A percentile compares a stretch with the other conserved stretches of the same genome.
phyloP scores from a whole-genome alignment of 352 stramenopile genomes.

The Globisporangium cystogenes region DNA sequence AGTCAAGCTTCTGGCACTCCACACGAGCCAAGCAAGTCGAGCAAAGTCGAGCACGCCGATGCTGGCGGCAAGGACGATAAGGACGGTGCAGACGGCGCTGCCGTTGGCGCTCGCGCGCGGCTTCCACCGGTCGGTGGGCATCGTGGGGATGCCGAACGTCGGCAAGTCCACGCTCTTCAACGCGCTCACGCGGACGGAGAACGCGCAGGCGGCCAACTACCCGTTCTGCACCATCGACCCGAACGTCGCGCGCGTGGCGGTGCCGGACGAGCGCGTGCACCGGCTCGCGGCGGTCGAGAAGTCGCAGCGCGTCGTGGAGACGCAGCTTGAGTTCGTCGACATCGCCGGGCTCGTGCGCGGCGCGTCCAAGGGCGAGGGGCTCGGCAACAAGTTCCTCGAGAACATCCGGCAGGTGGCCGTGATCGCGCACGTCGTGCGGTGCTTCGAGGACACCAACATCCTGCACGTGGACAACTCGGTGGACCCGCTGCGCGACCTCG shows the following conservation, averaged over 20 bases:
- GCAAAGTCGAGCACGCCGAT: too few species aligned
- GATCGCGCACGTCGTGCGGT: conserved; percentile 91
- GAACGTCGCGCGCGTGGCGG: conserved; percentile 73
- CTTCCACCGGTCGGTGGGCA: conserved; percentile 82
- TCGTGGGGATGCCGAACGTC: conserved; percentile 88
- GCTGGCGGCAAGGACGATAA: background rate
- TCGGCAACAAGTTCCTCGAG: conserved; percentile 86
- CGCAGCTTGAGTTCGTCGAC: conserved; percentile 85
- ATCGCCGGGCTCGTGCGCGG: conserved; percentile 82
- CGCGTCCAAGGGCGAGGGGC: conserved; percentile 72
- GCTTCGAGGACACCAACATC: conserved; percentile 98
- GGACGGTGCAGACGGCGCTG: background rate
- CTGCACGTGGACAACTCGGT: conserved; percentile 96
- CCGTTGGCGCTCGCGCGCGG: conserved; percentile 12
- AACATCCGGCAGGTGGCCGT: conserved; percentile 85
- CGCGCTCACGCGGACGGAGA: conserved; percentile 78
- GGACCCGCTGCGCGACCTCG: conserved; percentile 95
- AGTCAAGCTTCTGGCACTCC: too few species aligned
- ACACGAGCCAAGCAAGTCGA: too few species aligned
- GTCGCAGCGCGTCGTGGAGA: conserved; percentile 70
- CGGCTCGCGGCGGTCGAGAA: conserved; percentile 64
- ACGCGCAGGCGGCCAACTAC: conserved; percentile 84
- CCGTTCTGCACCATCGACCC: conserved; percentile 89
- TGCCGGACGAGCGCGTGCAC: conserved; percentile 60
- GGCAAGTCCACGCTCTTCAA: conserved; percentile 90